Evolutionary conservation across 176 grass and related monocot species (phyloP).

Genomic region (Thalia dealbata): DNA sequence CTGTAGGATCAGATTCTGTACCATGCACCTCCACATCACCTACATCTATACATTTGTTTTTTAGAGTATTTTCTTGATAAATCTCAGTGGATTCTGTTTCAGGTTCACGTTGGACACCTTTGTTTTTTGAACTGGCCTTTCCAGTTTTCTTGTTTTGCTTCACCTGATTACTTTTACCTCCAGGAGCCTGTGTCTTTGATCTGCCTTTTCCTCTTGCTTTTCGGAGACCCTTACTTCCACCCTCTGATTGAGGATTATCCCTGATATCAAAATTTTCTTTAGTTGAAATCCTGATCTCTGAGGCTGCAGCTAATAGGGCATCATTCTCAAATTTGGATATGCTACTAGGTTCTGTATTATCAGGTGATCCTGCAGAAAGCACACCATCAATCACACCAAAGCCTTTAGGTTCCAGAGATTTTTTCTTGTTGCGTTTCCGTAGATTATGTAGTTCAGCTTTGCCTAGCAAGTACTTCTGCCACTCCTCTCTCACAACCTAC

Average conservation of each 20-base stretch:
- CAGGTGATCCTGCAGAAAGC: conserved; percentile 42
- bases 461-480: conserved; percentile 89
- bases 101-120: conserved; percentile 26
- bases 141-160: conserved; percentile 26
- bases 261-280: conserved; percentile 32
- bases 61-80: conserved; percentile 21
- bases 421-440: conserved; percentile 55
- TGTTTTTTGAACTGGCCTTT: conserved; percentile 21
- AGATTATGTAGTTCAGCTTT: conserved; percentile 68
- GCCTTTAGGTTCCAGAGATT: conserved; percentile 70
- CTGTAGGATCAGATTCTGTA: conserved; percentile 10
- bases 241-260: conserved; percentile 29
- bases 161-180: conserved; percentile 25
- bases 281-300: conserved; percentile 49
- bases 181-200: conserved; percentile 17
- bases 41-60: conserved; percentile 7
- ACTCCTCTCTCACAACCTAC: conserved; percentile 77
- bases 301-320: conserved; percentile 74
- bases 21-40: neutral
- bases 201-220: conserved; percentile 44
- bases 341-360: conserved; percentile 44
- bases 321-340: conserved; percentile 69
- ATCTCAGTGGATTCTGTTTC: conserved; percentile 16
- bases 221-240: conserved; percentile 24
- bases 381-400: conserved; percentile 83